Conservation (phyloP, 257 asterid genomes). For the Scutellaria minor region DNA sequence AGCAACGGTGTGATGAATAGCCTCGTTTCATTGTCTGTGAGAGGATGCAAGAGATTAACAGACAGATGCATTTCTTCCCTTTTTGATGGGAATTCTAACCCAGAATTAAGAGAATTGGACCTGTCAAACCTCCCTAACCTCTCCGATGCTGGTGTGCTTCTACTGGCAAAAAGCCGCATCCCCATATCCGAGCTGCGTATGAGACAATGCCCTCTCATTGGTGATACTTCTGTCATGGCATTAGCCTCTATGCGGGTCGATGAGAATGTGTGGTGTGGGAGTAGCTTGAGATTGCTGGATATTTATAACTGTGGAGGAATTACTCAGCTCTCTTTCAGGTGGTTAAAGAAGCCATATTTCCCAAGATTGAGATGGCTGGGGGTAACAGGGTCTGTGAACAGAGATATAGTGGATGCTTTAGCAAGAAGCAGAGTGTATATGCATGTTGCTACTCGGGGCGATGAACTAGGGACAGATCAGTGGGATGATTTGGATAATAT, state of each 20-base stretch:
- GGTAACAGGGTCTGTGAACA: conserved; percentile 61
- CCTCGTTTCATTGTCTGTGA: conserved; percentile 70
- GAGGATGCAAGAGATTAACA: conserved; percentile 94
- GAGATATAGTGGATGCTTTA: conserved; percentile 63
- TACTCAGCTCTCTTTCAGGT: conserved; percentile 69
- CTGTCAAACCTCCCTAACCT: conserved; percentile 82
- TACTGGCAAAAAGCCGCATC: conserved; percentile 64
- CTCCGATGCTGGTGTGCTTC: conserved; percentile 72
- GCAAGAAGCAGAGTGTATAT: conserved; percentile 67
- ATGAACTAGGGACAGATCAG: conserved; percentile 72
- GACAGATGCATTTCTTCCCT: conserved; percentile 71
- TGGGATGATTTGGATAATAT: conserved; percentile 65
- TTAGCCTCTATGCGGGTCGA: conserved; percentile 83
- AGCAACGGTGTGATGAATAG: conserved; percentile 61
- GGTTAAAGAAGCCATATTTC: conserved; percentile 92
- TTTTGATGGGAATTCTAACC: conserved; percentile 59
- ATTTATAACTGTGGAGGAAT: conserved; percentile 88
- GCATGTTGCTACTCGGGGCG: conserved; percentile 69
- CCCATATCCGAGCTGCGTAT: conserved; percentile 80
- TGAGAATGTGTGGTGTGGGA: conserved; percentile 68
- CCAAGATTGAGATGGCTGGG: conserved; percentile 96
- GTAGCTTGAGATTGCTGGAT: conserved; percentile 77
- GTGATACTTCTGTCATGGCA: conserved; percentile 83
- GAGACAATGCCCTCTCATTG: conserved; percentile 89
- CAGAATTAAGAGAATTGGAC: conserved; percentile 67